Evolutionary conservation across 352 stramenopile species (phyloP).

Genomic region (Phytopythium mirpurense): DNA sequence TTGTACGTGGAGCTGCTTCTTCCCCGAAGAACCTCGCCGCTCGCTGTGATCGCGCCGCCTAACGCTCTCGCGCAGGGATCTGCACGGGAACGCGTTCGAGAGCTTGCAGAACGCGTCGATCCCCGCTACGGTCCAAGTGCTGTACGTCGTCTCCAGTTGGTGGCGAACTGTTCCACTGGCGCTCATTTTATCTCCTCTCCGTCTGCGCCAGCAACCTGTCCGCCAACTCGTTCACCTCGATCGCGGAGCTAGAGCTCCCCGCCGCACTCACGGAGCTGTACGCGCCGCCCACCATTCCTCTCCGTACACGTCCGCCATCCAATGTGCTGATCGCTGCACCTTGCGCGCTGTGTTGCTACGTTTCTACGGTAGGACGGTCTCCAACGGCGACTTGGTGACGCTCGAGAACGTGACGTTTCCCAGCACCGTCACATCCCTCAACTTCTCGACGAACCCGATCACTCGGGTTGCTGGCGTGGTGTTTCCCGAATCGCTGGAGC

Average conservation of each 20-base stretch:
- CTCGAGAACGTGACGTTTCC: constrained; percentile 32
- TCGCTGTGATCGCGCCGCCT: background rate
- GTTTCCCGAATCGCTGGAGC: constrained; percentile 25
- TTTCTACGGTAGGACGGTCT: constrained; percentile 16
- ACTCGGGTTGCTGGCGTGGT: constrained; percentile 21
- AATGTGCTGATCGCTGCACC: background rate
- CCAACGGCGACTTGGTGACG: constrained; percentile 18
- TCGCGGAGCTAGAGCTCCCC: constrained; percentile 18
- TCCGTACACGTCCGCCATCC: background rate
- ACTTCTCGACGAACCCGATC: constrained; percentile 33
- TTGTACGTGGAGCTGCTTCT: background rate
- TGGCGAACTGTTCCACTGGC: background rate
- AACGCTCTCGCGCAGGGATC: background rate
- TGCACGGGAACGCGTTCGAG: background rate
- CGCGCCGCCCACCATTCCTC: background rate
- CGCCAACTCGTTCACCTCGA: constrained; percentile 23
- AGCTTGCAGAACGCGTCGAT: constrained; percentile 18
- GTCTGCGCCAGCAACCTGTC: constrained; percentile 45
- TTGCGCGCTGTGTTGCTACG: too few species aligned
- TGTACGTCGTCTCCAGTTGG: constrained; percentile 16
- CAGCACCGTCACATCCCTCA: constrained; percentile 22
- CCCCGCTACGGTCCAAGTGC: constrained; percentile 14
- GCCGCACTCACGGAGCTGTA: constrained; percentile 25
- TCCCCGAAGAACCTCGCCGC: background rate
- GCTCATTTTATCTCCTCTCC: too few species aligned